Percentiles rank a stretch among this genome's conserved stretches.
Evolutionary conservation across 495 filamentous ascomycete species (phyloP).

Genomic region (Daldinia bambusicola): DNA sequence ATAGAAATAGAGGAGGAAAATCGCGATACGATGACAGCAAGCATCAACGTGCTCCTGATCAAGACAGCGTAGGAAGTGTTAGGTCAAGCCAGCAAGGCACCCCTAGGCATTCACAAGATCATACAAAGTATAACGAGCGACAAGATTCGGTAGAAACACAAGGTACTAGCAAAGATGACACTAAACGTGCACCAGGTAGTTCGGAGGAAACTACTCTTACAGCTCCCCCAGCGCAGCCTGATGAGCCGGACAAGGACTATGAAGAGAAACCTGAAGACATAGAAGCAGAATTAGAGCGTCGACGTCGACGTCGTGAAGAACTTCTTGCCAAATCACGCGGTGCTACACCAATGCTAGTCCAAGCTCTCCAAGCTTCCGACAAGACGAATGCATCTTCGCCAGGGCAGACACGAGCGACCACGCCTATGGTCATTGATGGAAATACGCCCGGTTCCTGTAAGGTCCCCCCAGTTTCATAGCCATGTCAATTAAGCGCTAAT

Average conservation of each 20-base stretch:
- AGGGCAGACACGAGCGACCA: conserved; percentile 56
- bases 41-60: conserved; percentile 38
- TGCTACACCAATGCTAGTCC: conserved; percentile 77
- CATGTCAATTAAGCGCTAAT: conserved; percentile 25
- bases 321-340: conserved; percentile 85
- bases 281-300: conserved; percentile 83
- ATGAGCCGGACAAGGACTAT: conserved; percentile 52
- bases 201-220: conserved; percentile 59
- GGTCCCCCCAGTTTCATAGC: conserved; percentile 1
- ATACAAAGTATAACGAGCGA: conserved; percentile 43
- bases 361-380: conserved; percentile 74
- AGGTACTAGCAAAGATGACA: conserved; percentile 64
- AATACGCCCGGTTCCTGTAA: conserved; percentile 57
- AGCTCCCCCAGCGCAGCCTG: conserved; percentile 17
- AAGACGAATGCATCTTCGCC: conserved; percentile 67
- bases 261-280: conserved; percentile 73
- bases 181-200: conserved; percentile 72
- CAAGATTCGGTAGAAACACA: conserved; percentile 47
- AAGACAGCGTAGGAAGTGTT: conserved; percentile 26
- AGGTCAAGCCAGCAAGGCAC: conserved; percentile 43
- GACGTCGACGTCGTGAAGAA: conserved; percentile 86
- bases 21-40: conserved; percentile 38
- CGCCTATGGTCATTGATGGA: conserved; percentile 52
- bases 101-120: conserved; percentile 40
- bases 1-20: conserved; percentile 55